phyloP scores from a whole-genome alignment of 331 rosid species.

The Quercus phellos region DNA sequence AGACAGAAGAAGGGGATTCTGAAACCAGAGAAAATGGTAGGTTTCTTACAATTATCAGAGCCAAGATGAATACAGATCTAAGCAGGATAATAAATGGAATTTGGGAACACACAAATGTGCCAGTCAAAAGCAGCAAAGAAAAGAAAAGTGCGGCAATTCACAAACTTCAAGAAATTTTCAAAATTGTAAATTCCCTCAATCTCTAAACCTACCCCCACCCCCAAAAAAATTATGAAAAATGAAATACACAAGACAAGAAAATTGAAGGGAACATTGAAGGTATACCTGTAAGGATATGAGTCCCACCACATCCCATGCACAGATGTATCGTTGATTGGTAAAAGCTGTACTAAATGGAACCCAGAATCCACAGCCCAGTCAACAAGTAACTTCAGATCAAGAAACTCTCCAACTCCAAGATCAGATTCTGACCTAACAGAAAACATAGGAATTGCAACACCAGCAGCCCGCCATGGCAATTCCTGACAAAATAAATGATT shows the following conservation, averaged over 20 bases:
- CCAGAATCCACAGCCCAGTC: constrained; percentile 95
- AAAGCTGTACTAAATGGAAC: constrained; percentile 88
- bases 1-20: not conserved
- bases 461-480: constrained; percentile 93
- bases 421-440: constrained; percentile 84
- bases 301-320: constrained; percentile 98
- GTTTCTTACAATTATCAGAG: not conserved
- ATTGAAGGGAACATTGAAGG: constrained; percentile 3
- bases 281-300: constrained; percentile 98
- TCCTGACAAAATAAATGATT: constrained; percentile 47
- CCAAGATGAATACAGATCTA: not conserved
- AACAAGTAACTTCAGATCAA: constrained; percentile 84
- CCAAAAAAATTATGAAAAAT: not conserved
- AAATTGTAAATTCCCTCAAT: constrained; percentile 2
- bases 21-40: not conserved
- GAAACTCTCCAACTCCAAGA: constrained; percentile 98
- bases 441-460: constrained; percentile 91
- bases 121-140: constrained; percentile 15
- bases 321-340: constrained; percentile 92
- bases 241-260: not conserved
- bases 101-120: not conserved
- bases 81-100: not conserved
- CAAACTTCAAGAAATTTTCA: constrained; percentile 9
- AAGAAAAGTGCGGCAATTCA: constrained; percentile 2
- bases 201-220: not conserved